These are phyloP conservation scores for Fusarium siculi DNA, from an alignment of 2,329 filamentous ascomycete species.

Conservation along the genomic window DNA sequence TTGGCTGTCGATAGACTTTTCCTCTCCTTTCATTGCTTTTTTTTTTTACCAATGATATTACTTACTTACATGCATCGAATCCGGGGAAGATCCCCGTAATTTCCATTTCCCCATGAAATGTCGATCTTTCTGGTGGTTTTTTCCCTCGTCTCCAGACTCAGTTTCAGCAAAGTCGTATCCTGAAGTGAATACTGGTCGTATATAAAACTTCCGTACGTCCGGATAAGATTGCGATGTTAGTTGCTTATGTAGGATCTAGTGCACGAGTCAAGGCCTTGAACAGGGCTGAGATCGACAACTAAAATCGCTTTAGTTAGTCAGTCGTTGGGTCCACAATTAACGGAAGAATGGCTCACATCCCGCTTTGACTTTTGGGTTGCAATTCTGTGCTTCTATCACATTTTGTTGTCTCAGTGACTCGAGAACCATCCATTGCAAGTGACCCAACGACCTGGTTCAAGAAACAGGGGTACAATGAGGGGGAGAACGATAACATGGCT, in stretches of 20 bases:
- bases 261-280: slow-evolving; percentile 6
- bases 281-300: slow-evolving; percentile 13
- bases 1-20: background rate
- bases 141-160: background rate
- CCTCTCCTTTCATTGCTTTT: background rate
- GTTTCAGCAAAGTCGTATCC: background rate
- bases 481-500: background rate
- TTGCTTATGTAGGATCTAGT: background rate
- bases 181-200: background rate
- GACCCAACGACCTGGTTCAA: background rate
- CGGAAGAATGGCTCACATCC: background rate
- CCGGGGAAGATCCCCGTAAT: background rate
- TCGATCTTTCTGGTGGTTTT: background rate
- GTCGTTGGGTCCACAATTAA: background rate
- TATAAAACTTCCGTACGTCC: background rate
- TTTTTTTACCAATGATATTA: background rate
- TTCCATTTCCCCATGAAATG: background rate
- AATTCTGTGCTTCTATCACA: slow-evolving; percentile 1
- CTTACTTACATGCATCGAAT: background rate
- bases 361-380: background rate
- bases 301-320: background rate
- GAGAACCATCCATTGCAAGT: background rate
- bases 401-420: background rate
- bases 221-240: background rate
- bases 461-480: background rate